Evolutionary conservation across 768 basidiomycete species (phyloP).

Genomic region (Tylopilus vinaceipallidus): DNA sequence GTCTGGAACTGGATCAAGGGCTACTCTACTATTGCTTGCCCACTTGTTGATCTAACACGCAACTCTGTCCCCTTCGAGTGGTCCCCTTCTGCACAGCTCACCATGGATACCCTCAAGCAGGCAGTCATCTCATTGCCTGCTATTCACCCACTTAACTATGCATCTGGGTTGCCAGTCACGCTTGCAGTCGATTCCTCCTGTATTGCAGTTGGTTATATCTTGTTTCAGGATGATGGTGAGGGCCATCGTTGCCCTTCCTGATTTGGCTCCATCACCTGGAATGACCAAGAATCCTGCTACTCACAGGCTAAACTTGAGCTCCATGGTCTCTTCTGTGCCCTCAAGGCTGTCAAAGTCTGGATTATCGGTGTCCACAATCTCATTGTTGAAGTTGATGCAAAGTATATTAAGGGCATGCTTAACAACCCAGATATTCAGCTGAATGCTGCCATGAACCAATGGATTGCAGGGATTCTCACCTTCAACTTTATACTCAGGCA

Average conservation of each 20-base stretch:
- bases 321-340: too few species aligned
- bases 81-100: not conserved
- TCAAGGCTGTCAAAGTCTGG: too few species aligned
- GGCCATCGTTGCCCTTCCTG: constrained; percentile 22
- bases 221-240: constrained; percentile 24
- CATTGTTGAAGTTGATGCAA: too few species aligned
- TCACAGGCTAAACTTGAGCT: too few species aligned
- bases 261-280: constrained; percentile 43
- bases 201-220: constrained; percentile 37
- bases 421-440: too few species aligned
- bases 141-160: not conserved
- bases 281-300: too few species aligned
- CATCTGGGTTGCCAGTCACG: not conserved
- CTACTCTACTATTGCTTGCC: constrained; percentile 24
- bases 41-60: constrained; percentile 24
- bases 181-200: constrained; percentile 28
- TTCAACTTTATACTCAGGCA: too few species aligned
- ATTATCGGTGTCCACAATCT: too few species aligned
- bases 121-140: too few species aligned
- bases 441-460: too few species aligned
- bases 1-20: constrained; percentile 31
- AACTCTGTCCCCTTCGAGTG: constrained; percentile 24
- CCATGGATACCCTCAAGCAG: not conserved
- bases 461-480: too few species aligned
- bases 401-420: too few species aligned